Base-by-base conservation (phyloP, 495 filamentous ascomycete species). In the Xylaria sp. region DNA sequence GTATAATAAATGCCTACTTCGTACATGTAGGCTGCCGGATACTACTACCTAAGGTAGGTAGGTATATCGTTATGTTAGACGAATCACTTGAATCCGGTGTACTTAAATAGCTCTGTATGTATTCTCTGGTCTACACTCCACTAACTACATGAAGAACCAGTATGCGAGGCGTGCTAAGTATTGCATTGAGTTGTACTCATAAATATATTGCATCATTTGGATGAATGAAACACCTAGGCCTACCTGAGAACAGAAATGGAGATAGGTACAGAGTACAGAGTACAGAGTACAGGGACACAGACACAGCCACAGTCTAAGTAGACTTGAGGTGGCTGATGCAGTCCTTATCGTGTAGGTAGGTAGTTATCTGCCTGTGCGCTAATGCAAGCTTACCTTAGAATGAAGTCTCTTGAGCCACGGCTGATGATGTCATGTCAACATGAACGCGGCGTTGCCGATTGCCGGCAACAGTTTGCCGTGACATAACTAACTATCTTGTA, bases 341-440 rank as follows among this genome's bases (percentile, higher is more conserved):
- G 17, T 59, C 21, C 19, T 35, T 35, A 19, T 46, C 43, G 15
- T 3, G n/a, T n/a, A n/a, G n/a, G 44, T 46, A 14, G 44, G 33
- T 37, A 9, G 31, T 21, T 59, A 15, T 24, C 35, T 12, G 41
- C 14, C 41, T 41, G 44, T 26, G 31, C 62, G 9, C 62, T 66
- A 66, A 66, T 66, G 62, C 62, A 66, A 35, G 62, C 19, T 37
- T 37, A 37, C 4, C 5, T 35, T 31, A 46, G 35, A 48, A 35
- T 66, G 62, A 33, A 31, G 6, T 61, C 33, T 31, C 14, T 57
- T 59, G 31, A 35, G 26, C 46, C 37, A 68, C 11, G 24, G 40
- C 8, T 14, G 24, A 59, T 68, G 66, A 68, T 59, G 66, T 68
- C 66, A 68, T 68, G 58, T 21, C 11, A 53, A 55, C 17, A 46